A percentile compares a stretch with the other conserved stretches of the same genome.
Conservation (phyloP, 768 basidiomycete genomes). For the Daedaleopsis nitida region DNA sequence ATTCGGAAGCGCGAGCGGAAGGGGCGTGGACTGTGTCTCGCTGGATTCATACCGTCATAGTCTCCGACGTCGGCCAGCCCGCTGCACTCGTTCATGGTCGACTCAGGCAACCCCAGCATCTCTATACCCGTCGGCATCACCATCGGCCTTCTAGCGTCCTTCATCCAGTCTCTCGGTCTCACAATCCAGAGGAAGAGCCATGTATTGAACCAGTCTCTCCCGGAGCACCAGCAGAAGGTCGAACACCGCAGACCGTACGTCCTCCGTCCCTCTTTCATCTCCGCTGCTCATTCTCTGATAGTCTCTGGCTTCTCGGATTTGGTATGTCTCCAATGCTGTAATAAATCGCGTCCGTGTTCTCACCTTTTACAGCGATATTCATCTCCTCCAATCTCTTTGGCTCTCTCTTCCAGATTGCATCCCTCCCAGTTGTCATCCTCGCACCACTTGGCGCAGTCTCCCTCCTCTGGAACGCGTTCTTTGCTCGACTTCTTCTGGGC, state of each 20-base stretch:
- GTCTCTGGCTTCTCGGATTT: conserved; percentile 88
- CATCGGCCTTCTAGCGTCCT: conserved; percentile 79
- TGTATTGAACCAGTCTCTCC: conserved; percentile 75
- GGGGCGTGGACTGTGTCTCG: not conserved
- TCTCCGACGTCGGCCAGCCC: not conserved
- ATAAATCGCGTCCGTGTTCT: conserved; percentile 9
- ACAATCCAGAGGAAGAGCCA: conserved; percentile 95
- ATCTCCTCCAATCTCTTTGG: conserved; percentile 87
- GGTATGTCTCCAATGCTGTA: conserved; percentile 35
- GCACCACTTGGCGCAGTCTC: conserved; percentile 92
- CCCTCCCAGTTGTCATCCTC: conserved; percentile 91
- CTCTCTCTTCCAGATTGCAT: conserved; percentile 89
- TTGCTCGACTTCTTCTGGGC: conserved; percentile 81
- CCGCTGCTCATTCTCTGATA: conserved; percentile 29
- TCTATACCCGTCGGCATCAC: conserved; percentile 45
- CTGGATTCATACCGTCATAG: not conserved
- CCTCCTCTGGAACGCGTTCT: conserved; percentile 92
- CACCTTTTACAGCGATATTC: conserved; percentile 55
- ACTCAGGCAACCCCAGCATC: conserved; percentile 31
- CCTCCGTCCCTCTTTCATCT: conserved; percentile 9
- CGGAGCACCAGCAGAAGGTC: conserved; percentile 59
- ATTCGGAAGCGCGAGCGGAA: not conserved
- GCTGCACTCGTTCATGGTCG: conserved; percentile 25
- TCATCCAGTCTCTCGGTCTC: conserved; percentile 87
- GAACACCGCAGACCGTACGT: conserved; percentile 83